phyloP scores from a whole-genome alignment of 345 rosid genomes.

The Citropsis articulata region DNA sequence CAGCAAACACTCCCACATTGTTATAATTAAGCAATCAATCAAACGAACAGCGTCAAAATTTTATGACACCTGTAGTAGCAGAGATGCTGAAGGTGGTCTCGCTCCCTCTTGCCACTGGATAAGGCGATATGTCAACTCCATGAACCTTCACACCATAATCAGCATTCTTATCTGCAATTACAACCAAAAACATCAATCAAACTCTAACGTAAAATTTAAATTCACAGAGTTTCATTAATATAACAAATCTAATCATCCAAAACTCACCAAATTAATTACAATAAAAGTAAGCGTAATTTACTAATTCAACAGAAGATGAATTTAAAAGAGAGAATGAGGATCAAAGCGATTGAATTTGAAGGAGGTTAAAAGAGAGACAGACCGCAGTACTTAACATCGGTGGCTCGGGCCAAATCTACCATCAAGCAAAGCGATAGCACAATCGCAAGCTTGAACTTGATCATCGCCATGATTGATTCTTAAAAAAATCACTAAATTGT shows the following conservation, averaged over 20 bases:
- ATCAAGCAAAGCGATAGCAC: constrained; percentile 36
- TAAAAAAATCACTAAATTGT: background rate
- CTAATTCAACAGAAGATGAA: background rate
- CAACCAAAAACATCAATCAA: background rate
- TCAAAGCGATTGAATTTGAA: background rate
- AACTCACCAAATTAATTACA: background rate
- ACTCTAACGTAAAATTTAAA: background rate
- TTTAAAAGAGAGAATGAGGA: background rate
- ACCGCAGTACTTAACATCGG: constrained; percentile 65
- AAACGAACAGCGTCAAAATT: background rate
- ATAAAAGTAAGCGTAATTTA: background rate
- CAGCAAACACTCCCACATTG: no score
- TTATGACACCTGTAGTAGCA: constrained; percentile 50
- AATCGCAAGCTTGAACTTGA: constrained; percentile 23
- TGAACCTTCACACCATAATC: constrained; percentile 56
- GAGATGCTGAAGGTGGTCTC: constrained; percentile 66
- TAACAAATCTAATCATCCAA: background rate
- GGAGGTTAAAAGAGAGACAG: constrained; percentile 18
- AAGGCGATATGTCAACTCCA: constrained; percentile 64
- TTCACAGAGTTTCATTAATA: background rate
- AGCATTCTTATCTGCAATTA: constrained; percentile 48
- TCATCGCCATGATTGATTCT: constrained; percentile 15
- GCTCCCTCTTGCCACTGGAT: constrained; percentile 55
- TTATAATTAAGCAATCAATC: background rate
- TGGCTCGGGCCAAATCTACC: constrained; percentile 38